Evolutionary conservation across 116 monocot species (phyloP).

Genomic region (Zostera marina): DNA sequence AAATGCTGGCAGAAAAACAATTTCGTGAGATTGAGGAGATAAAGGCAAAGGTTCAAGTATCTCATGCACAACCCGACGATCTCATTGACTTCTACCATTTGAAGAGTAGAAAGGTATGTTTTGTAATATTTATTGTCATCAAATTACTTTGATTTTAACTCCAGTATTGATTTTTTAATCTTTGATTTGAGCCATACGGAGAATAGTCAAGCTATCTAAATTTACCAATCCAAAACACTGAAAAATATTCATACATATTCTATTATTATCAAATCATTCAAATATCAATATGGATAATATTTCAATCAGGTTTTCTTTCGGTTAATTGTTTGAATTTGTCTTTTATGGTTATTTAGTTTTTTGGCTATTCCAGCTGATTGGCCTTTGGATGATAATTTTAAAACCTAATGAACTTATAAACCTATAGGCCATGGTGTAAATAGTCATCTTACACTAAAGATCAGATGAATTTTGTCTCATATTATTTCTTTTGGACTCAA

Average conservation of each 20-base stretch:
- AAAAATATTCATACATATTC: background rate
- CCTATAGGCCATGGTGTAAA: background rate
- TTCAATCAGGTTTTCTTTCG: background rate
- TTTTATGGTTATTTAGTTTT: background rate
- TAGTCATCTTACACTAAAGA: background rate
- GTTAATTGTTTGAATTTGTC: background rate
- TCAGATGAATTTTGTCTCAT: too few species aligned
- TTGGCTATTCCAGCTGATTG: background rate
- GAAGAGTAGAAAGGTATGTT: conserved; percentile 62
- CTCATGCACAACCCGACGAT: conserved; percentile 73
- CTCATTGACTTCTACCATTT: conserved; percentile 85
- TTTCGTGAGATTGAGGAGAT: conserved; percentile 57
- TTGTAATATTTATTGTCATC: background rate
- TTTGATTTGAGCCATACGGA: too few species aligned
- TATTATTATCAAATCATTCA: too few species aligned
- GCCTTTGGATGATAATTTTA: background rate
- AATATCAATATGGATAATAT: background rate
- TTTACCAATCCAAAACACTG: too few species aligned
- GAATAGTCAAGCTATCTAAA: too few species aligned
- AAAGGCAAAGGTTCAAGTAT: conserved; percentile 50
- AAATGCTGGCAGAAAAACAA: conserved; percentile 76
- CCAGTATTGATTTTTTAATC: background rate
- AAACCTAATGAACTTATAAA: too few species aligned
- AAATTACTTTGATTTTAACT: background rate
- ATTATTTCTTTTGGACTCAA: too few species aligned